Base-by-base conservation (phyloP, 495 filamentous ascomycete species). In the Hypoxylon crocopeplum region DNA sequence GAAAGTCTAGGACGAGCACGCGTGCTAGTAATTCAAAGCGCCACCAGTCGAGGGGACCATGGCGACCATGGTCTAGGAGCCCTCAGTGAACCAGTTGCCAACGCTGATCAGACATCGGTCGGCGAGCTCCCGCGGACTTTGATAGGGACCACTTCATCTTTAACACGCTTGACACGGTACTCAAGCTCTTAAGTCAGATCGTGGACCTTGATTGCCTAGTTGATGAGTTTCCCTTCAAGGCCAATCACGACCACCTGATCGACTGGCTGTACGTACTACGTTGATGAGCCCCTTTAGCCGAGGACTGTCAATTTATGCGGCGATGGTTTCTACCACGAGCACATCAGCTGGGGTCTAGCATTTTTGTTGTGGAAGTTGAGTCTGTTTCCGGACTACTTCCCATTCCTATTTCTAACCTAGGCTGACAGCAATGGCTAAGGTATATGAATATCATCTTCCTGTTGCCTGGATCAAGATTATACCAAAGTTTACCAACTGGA, bases 281-380 rank as follows among this genome's bases (percentile, higher is more conserved):
- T 20, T 19, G 37, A 20, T 41, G 87, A 0, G 77, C 96, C 0
- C 84, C 88, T 0, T 81, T 91, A 2, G 96, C 91, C 1, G 75
- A 83, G 36, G 83, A 79, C 45, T 72, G 88, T 94, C 21, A 86
- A 86, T 52, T 75, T 94, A 42, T 79, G 90, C 11, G 90, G 83
- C 2, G 88, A 88, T 3, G 84, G 84, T 42, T 75, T 96, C 3
- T 92, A 86, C 66, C 86, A 89, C 46, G 92, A 97, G 71, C 88
- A 93, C 62, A 86, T 93, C 13, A 87, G 89, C 59, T 97, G 91
- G 91, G 92, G 96, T 66, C 91, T 96, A 69, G 90, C 88, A 1
- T 87, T 83, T 12, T 87, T 93, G 2, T 72, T 97, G 0, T 80
- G 87, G 15, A 92, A 96, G 71, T 72, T 91, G 0, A 91, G 91